phyloP scores from a whole-genome alignment of 768 basidiomycete species.

The Strobilomyces confusus region DNA sequence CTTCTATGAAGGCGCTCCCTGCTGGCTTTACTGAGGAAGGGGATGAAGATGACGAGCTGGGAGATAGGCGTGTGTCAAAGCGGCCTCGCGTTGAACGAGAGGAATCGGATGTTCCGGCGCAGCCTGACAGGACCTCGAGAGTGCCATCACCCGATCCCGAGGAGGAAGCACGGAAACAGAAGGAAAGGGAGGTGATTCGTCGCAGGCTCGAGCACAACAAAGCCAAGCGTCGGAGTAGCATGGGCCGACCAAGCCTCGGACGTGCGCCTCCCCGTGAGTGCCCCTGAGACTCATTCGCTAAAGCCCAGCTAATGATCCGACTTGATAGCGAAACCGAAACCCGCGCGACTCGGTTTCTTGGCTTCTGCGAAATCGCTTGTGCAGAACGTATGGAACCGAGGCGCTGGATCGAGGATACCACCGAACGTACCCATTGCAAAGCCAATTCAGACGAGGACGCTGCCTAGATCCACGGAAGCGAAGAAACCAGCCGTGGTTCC shows the following conservation, averaged over 20 bases:
- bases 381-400: constrained; percentile 69
- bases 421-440: constrained; percentile 30
- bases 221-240: constrained; percentile 67
- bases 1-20: constrained; percentile 39
- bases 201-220: constrained; percentile 64
- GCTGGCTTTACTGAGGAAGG: constrained; percentile 57
- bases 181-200: constrained; percentile 55
- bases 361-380: constrained; percentile 67
- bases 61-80: constrained; percentile 41
- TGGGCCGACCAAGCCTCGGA: constrained; percentile 42
- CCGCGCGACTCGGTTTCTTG: constrained; percentile 66
- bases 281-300: neutral
- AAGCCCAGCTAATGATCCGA: constrained; percentile 8
- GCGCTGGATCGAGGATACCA: constrained; percentile 30
- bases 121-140: constrained; percentile 34
- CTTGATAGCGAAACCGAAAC: constrained; percentile 36
- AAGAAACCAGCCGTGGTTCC: constrained; percentile 22
- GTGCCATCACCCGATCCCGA: constrained; percentile 20
- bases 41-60: constrained; percentile 39
- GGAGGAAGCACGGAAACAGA: constrained; percentile 35
- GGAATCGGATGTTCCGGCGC: constrained; percentile 21
- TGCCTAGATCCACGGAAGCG: constrained; percentile 3
- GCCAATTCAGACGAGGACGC: constrained; percentile 14
- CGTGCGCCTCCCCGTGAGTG: constrained; percentile 40
- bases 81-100: constrained; percentile 38